Evolutionary conservation across 495 filamentous ascomycete species (phyloP), one percentile per base, ranked within the genome.

Genomic region (Cudoniella acicularis): DNA sequence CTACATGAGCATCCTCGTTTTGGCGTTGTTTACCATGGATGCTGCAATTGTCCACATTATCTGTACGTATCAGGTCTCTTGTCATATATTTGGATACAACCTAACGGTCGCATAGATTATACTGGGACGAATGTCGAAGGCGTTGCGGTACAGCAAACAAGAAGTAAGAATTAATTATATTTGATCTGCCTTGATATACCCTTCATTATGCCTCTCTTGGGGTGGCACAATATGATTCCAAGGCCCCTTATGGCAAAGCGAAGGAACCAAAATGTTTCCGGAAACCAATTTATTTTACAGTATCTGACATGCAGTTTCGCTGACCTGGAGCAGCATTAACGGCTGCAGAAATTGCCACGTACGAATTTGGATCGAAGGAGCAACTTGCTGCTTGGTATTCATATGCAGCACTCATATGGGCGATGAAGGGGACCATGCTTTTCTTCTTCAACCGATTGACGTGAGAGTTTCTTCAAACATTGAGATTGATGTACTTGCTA

Each of bases 11-110:
- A 54, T 67, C 24, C 27, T 67, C 0, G 40, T 27, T 18, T 49
- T 70, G 13, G 10, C 56, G 3, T 64, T 70, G 55, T 70, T 64
- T 62, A 66, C 63, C 25, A 60, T 70, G 42, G 49, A 52, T 52
- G 49, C 49, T 4, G 49, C 26, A 11, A 52, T 24, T 26, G 49
- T 52, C 11, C 23, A 52, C 30, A 52, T 52, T 2, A 52, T 52
- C 22, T 52, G 49, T 52, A 52, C 2, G 49, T 11, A 45, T 3
- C 2, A 45, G 20, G 10, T 3, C 20, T n/a, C 36, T 42, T n/a
- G n/a, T 2, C 16, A 13, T 45, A 45, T n/a, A 3, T 3, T n/a
- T 2, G 10, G 20, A 11, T 45, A 2, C 42, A 45, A 45, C 20
- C 18, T 49, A 21, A 49, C 18, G 20, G 18, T 22, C 16, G 13